These are phyloP conservation scores for Berberis thunbergii DNA, from an alignment of 164 flowering plant species.

Conservation along the genomic window DNA sequence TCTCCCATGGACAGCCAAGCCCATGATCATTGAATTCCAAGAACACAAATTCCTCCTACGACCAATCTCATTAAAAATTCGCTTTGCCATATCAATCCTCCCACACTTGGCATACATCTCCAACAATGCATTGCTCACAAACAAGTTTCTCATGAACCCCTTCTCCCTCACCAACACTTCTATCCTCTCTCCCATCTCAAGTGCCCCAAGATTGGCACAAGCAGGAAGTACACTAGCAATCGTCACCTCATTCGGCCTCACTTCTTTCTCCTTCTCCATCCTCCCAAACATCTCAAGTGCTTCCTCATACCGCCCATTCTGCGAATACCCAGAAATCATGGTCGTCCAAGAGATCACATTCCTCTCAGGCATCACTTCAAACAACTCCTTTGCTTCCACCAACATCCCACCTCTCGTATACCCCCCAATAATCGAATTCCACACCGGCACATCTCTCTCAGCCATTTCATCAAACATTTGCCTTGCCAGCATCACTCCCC, in stretches of 20 bases:
- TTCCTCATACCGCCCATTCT: slow-evolving; percentile 44
- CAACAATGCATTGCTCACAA: slow-evolving; percentile 61
- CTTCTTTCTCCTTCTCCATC: slow-evolving; percentile 47
- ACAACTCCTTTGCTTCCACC: slow-evolving; percentile 47
- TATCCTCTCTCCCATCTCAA: slow-evolving; percentile 65
- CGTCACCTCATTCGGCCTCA: slow-evolving; percentile 66
- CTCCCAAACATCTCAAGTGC: slow-evolving; percentile 50
- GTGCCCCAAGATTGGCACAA: slow-evolving; percentile 78
- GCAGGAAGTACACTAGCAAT: slow-evolving; percentile 78
- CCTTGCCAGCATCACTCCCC: slow-evolving; percentile 34
- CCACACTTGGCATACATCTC: slow-evolving; percentile 89
- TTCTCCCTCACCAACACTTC: slow-evolving; percentile 49
- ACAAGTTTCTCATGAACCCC: slow-evolving; percentile 43
- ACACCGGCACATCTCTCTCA: slow-evolving; percentile 39
- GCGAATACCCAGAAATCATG: slow-evolving; percentile 72
- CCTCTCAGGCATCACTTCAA: slow-evolving; percentile 44
- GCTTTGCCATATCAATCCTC: slow-evolving; percentile 41
- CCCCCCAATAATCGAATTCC: slow-evolving; percentile 69
- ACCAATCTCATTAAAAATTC: slow-evolving; percentile 55
- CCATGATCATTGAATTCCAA: slow-evolving; percentile 87
- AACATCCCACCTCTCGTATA: slow-evolving; percentile 53
- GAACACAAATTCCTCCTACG: slow-evolving; percentile 46
- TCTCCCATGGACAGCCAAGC: slow-evolving; percentile 74
- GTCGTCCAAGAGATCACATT: slow-evolving; percentile 85
- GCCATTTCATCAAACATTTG: slow-evolving; percentile 53